A percentile compares a stretch with the other conserved stretches of the same genome.
Evolutionary conservation across 345 rosid species (phyloP).

Genomic region (Lumnitzera littorea): DNA sequence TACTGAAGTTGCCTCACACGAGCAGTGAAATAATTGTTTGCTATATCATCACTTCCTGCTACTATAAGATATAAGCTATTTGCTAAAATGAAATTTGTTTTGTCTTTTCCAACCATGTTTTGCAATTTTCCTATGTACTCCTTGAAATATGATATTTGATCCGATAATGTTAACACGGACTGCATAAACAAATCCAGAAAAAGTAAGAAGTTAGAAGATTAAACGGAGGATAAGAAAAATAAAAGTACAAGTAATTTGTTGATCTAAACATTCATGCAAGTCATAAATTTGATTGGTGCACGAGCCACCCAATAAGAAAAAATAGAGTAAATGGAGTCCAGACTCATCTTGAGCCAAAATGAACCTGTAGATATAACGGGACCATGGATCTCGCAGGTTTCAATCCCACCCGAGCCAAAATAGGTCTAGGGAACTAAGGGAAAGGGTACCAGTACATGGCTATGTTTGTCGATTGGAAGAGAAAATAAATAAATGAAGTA

Average conservation of each 20-base stretch:
- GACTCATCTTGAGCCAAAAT: too few relatives aligned
- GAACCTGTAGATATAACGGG: too few relatives aligned
- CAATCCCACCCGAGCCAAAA: too few relatives aligned
- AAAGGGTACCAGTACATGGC: neutral
- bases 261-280: too few relatives aligned
- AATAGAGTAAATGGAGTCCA: too few relatives aligned
- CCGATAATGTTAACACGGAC: constrained; percentile 36
- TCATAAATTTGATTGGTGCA: too few relatives aligned
- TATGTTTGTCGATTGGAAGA: neutral
- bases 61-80: constrained; percentile 33
- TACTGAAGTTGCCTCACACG: constrained; percentile 30
- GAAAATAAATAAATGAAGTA: neutral
- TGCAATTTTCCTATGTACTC: constrained; percentile 43
- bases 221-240: too few relatives aligned
- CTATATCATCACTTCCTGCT: constrained; percentile 60
- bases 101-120: constrained; percentile 37
- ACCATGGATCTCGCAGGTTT: too few relatives aligned
- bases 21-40: constrained; percentile 34
- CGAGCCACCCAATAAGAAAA: too few relatives aligned
- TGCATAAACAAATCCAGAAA: constrained; percentile 3
- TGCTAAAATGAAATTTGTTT: constrained; percentile 27
- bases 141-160: constrained; percentile 34
- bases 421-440: too few relatives aligned
- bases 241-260: too few relatives aligned
- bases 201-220: too few relatives aligned